These are phyloP conservation scores for Xerocomus spinulosus DNA, from an alignment of 768 basidiomycete genomes.

Conservation along the genomic window DNA sequence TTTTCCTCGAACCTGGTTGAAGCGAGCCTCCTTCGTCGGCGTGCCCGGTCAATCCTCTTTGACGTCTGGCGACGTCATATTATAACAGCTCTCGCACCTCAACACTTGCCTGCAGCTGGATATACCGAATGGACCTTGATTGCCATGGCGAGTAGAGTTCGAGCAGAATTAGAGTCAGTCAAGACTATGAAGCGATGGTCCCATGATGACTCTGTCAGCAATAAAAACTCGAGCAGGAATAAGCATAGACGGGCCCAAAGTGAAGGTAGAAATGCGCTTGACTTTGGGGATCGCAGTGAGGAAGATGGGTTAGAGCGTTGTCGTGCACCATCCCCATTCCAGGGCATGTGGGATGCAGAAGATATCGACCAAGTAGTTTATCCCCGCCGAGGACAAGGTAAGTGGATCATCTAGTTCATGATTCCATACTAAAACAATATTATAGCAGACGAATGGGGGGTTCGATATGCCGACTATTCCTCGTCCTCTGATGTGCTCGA, in stretches of 20 bases:
- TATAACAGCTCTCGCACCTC: constrained; percentile 43
- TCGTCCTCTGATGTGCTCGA: constrained; percentile 12
- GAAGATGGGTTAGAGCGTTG: constrained; percentile 20
- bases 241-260: constrained; percentile 46
- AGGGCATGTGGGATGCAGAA: constrained; percentile 7
- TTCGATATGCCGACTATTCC: constrained; percentile 15
- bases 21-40: constrained; percentile 47
- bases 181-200: constrained; percentile 2
- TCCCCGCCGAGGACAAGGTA: constrained; percentile 26
- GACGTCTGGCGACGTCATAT: constrained; percentile 64
- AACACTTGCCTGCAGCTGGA: constrained; percentile 32
- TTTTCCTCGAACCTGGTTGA: constrained; percentile 11
- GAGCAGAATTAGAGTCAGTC: constrained; percentile 15
- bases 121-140: constrained; percentile 32
- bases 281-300: constrained; percentile 27
- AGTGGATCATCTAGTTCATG: neutral
- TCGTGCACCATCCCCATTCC: constrained; percentile 28
- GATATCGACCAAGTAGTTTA: constrained; percentile 27
- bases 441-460: constrained; percentile 29
- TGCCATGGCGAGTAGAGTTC: constrained; percentile 19
- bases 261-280: constrained; percentile 40
- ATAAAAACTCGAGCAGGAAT: constrained; percentile 20
- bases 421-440: constrained; percentile 8
- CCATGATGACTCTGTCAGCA: neutral
- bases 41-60: constrained; percentile 63